Base-by-base conservation (phyloP, 2,329 filamentous ascomycete genomes). In the Elsinoe necatrix region DNA sequence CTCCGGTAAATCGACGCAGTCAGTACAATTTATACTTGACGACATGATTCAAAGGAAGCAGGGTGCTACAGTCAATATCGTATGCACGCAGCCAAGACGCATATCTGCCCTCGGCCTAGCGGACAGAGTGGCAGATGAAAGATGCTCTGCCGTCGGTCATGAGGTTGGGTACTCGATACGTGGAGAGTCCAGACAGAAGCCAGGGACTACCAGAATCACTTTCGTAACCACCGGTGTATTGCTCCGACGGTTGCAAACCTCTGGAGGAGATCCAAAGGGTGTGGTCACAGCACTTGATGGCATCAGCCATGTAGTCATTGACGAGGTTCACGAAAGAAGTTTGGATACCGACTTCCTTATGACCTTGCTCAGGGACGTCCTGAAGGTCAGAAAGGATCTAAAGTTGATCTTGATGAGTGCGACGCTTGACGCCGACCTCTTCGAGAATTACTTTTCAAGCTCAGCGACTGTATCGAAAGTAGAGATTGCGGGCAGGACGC, bases 141-240 rank as follows among this genome's bases (percentile, higher is more conserved):
- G 93, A 59, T 95, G 89, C 69, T 82, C 81, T 7, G 75, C 73
- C 31, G 85, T 96, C 9, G 92, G 93, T 3, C 84, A 89, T 50
- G 92, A 97, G 69, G 84, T 97, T 34, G 92, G 92, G 4, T 97
- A 95, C 68, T 81, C 85, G 5, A 96, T 98, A 63, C 84, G 92
- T 60, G 92, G 92, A 61, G 92, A 97, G 69, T 92, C 86, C 31
- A 91, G 86, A 64, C 78, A 83, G 39, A 86, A 82, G 58, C 73
- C 73, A 14, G 80, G 80, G 3, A 77, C 81, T 43, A 97, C 93
- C 0, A 92, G 86, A 70, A 95, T 97, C 65, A 95, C 88, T 0
- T 97, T 97, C 67, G 88, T 96, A 60, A 98, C 92, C 0, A 96
- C 92, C 8, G 92, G 92, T 81, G 90, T 98, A 2, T 75, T 98